Percentiles rank a stretch among this genome's conserved stretches.
Evolutionary conservation across 805 yeast species (phyloP).

Genomic region (Saturnispora halmiae): DNA sequence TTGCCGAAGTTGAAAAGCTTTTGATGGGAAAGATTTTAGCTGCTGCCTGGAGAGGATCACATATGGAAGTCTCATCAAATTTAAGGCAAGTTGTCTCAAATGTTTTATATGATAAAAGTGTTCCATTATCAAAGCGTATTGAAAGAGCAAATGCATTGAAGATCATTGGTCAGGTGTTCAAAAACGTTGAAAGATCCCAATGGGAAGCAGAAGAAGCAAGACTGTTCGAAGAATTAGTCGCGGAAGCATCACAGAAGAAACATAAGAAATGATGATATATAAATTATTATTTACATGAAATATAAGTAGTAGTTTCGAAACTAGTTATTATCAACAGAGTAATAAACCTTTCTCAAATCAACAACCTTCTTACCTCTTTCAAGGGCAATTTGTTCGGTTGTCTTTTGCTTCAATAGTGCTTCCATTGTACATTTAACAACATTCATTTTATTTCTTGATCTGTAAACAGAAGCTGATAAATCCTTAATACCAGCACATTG

Average conservation of each 20-base stretch:
- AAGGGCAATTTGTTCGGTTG: slow-evolving; percentile 79
- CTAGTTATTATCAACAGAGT: slow-evolving; percentile 28
- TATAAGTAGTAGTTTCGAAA: neutral
- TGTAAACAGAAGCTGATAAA: slow-evolving; percentile 81
- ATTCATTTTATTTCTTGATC: slow-evolving; percentile 91
- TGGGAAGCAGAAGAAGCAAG: slow-evolving; percentile 91
- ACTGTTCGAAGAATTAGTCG: slow-evolving; percentile 85
- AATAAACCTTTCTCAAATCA: slow-evolving; percentile 85
- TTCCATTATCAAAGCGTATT: slow-evolving; percentile 51
- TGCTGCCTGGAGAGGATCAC: slow-evolving; percentile 92
- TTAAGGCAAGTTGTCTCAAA: slow-evolving; percentile 73
- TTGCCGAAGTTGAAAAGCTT: slow-evolving; percentile 68
- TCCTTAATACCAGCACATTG: slow-evolving; percentile 92
- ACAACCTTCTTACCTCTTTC: slow-evolving; percentile 92
- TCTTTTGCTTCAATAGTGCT: slow-evolving; percentile 69
- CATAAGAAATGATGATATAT: slow-evolving; percentile 38
- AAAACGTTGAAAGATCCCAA: slow-evolving; percentile 57
- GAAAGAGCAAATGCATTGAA: slow-evolving; percentile 74
- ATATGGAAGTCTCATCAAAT: slow-evolving; percentile 75
- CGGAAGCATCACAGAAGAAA: slow-evolving; percentile 65
- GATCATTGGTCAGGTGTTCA: slow-evolving; percentile 62
- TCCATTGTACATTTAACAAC: slow-evolving; percentile 84
- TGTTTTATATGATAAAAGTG: slow-evolving; percentile 59
- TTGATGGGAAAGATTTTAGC: slow-evolving; percentile 85
- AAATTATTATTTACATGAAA: slow-evolving; percentile 1